Base-by-base conservation (phyloP, 306 rosid genomes). In the Acacia confusa region DNA sequence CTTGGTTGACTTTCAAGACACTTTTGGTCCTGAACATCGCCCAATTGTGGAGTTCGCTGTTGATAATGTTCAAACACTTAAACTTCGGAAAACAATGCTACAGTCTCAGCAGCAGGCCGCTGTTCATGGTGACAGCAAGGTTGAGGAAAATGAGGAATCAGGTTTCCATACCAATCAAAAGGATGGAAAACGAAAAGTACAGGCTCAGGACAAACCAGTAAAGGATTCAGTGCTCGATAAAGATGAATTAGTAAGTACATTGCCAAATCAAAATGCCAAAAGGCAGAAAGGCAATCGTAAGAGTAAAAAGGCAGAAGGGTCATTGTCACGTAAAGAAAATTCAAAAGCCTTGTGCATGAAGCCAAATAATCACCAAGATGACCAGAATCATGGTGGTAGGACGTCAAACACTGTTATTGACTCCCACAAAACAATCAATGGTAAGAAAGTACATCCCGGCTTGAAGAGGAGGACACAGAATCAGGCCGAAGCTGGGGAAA, bases 1-100 rank as follows among this genome's bases (percentile, higher is more conserved):
- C 47, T 82, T 82, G 74, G 38, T 60, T 67, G 80, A 75, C 76
- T 77, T 75, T 75, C 70, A 90, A 95, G 99, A 87, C 85, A 93
- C 98, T 67, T 95, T 95, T 84, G 96, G 96, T 80, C 83, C 92
- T n/a, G 94, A 86, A 44, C 88, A 92, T 78, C 94, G 99, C 9
- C 99, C 98, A 0, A 92, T 95, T n/a, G 96, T 95, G 75, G 99
- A 95, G 92, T 95, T 95, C 61, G 97, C 99, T 61, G 64, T 95
- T 55, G 98, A 95, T 82, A 93, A 95, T 79, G 92, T 95, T 84
- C 94, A 91, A 80, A 87, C 86, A 9, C 58, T 95, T 84, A 92
- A 92, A 85, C 82, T 85, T 45, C 86, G 97, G 30, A 91, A 91
- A 16, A 86, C 84, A 2, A 92, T 85, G 86, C 79, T 84, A 72